Percentiles rank a stretch among this genome's conserved stretches.
These are phyloP conservation scores for Cicer chorassanicum DNA, from an alignment of 306 rosid genomes.

Conservation along the genomic window DNA sequence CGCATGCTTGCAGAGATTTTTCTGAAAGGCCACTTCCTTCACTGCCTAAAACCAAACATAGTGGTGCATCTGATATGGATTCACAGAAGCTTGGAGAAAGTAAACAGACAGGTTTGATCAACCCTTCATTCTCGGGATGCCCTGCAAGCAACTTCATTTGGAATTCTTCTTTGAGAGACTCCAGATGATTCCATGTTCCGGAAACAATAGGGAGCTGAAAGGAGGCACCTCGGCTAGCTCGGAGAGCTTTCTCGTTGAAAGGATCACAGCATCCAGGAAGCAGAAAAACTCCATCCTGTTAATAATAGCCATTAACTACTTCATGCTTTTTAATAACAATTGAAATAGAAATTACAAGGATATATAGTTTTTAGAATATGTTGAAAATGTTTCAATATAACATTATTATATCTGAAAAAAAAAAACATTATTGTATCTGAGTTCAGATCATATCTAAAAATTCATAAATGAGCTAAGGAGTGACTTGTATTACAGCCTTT, in stretches of 20 bases:
- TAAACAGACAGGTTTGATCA: slow-evolving; percentile 48
- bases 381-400: not conserved
- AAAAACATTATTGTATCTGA: too few species aligned
- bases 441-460: not conserved
- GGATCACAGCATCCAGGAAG: slow-evolving; percentile 98
- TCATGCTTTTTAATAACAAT: slow-evolving; percentile 13
- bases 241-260: slow-evolving; percentile 89
- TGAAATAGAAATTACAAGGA: slow-evolving; percentile 2
- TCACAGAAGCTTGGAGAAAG: slow-evolving; percentile 67
- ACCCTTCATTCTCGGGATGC: slow-evolving; percentile 63
- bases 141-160: slow-evolving; percentile 80
- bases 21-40: slow-evolving; percentile 91
- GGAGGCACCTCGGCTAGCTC: slow-evolving; percentile 94
- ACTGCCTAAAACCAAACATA: slow-evolving; percentile 87
- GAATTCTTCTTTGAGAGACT: slow-evolving; percentile 56
- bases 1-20: slow-evolving; percentile 62
- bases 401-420: not conserved
- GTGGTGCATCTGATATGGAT: slow-evolving; percentile 54
- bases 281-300: slow-evolving; percentile 83
- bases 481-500: not conserved
- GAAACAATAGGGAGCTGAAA: slow-evolving; percentile 86
- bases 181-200: slow-evolving; percentile 78
- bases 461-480: not conserved
- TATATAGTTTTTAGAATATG: not conserved
- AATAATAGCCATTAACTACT: slow-evolving; percentile 3